Evolutionary conservation across 257 asterid genomes (phyloP).

Genomic region (Solanum pinnatisectum): DNA sequence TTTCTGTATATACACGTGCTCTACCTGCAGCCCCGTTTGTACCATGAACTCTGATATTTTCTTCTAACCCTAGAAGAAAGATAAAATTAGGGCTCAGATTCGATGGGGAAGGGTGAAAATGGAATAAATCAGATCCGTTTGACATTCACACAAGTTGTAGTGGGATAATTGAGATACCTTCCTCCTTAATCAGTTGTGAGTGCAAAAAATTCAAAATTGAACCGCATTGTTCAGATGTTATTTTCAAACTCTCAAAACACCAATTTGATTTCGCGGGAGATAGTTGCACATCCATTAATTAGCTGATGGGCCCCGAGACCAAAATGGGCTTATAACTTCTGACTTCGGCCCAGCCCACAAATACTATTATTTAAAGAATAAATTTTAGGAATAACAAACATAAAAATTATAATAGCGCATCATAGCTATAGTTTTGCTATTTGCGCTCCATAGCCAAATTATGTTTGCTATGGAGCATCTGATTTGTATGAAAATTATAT

Average conservation of each 20-base stretch:
- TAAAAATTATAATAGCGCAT: no score
- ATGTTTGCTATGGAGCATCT: no score
- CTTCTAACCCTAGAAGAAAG: neutral
- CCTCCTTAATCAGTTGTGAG: neutral
- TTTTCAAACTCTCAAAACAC: neutral
- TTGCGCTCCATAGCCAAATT: no score
- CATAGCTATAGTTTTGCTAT: no score
- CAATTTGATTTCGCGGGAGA: neutral
- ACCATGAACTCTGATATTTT: neutral
- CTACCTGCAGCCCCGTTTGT: slow-evolving; percentile 3
- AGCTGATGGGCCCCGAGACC: neutral
- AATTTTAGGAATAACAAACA: no score
- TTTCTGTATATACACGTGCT: neutral
- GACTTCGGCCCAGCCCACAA: neutral
- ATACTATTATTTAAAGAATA: no score
- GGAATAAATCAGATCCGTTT: neutral
- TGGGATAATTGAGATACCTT: neutral
- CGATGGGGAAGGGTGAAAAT: neutral
- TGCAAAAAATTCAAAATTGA: neutral
- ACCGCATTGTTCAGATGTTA: slow-evolving; percentile 18
- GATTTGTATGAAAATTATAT: no score
- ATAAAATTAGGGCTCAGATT: neutral
- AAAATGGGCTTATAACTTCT: neutral
- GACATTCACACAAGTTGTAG: neutral
- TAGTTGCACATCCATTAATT: neutral